A percentile compares a stretch with the other conserved stretches of the same genome.
Evolutionary conservation across 192 early-diverging fungal genomes (phyloP).

Genomic region (Nowakowskiella sp.): DNA sequence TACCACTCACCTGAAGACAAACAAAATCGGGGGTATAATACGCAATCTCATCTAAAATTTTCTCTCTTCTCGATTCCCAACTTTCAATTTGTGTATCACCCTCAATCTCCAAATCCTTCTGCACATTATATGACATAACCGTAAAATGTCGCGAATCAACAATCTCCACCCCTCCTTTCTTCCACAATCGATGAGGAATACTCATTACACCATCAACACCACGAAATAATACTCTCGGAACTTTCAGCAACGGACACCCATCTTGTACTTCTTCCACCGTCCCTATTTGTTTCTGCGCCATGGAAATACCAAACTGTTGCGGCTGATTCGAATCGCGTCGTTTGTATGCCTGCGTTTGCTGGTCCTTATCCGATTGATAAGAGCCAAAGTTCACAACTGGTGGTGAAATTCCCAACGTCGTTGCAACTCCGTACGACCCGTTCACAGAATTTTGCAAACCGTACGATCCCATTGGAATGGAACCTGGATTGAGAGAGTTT

Average conservation of each 20-base stretch:
- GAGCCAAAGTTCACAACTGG: too few species aligned
- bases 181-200: conserved; percentile 33
- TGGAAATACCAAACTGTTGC: too few species aligned
- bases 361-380: too few species aligned
- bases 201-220: conserved; percentile 15
- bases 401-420: too few species aligned
- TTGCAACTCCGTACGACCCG: too few species aligned
- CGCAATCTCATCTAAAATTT: conserved; percentile 34
- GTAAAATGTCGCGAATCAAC: conserved; percentile 27
- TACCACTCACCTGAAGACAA: conserved; percentile 29
- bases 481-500: too few species aligned
- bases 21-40: conserved; percentile 34
- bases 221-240: neutral
- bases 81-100: conserved; percentile 18
- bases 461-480: too few species aligned
- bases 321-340: too few species aligned
- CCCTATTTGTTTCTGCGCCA: too few species aligned
- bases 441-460: too few species aligned
- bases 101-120: conserved; percentile 35
- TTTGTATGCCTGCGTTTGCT: too few species aligned
- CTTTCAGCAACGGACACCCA: neutral
- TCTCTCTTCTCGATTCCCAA: conserved; percentile 27
- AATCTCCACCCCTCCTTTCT: conserved; percentile 22
- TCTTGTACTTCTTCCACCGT: neutral
- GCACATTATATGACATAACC: conserved; percentile 41